Evolutionary conservation across 495 filamentous ascomycete genomes (phyloP), one percentile per base, ranked within the genome.

Genomic region (Neurospora intermedia): DNA sequence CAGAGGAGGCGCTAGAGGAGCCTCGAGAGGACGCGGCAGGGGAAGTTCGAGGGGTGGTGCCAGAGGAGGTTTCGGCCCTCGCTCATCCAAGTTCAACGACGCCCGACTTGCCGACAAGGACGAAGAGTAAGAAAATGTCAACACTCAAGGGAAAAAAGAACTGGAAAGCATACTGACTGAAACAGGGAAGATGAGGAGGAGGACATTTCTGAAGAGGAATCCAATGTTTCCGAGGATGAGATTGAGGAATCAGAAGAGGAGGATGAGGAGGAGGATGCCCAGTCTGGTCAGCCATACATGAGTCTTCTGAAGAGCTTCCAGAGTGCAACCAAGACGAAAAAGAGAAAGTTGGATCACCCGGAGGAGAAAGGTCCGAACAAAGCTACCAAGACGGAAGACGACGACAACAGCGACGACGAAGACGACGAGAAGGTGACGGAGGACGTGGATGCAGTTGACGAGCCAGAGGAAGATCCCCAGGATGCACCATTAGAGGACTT

Each of bases 291-390:
- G 70, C 85, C 91, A 2, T 93, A 93, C 76, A 87, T 88, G 74
- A 88, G 89, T 74, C 81, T 93, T 39, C 84, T 94, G 78, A 86
- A 91, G 75, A 86, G 90, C 62, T 82, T 94, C 39, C 86, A 89
- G 16, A 82, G 86, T 8, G 84, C 89, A 89, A 70, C 46, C n/a
- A 87, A 83, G 73, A 81, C 85, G 13, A 97, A 94, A 79, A 87
- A 87, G 81, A 85, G 91, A 77, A 94, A 93, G 77, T 76, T 93
- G 39, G 83, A 87, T 20, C 85, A 85, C 43, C 66, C 76, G 4
- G 42, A 70, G n/a, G 74, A 74, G 15, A 66, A 76, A 41, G 54
- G 69, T 7, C 48, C 70, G 5, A 69, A 62, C 13, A 62, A 71
- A 40, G 69, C 46, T 11, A 11, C 69, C 20, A 43, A 75, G 39